These are phyloP conservation scores for Pseudogymnoascus sp. DNA, from an alignment of 2,329 filamentous ascomycete species.

Conservation along the genomic window DNA sequence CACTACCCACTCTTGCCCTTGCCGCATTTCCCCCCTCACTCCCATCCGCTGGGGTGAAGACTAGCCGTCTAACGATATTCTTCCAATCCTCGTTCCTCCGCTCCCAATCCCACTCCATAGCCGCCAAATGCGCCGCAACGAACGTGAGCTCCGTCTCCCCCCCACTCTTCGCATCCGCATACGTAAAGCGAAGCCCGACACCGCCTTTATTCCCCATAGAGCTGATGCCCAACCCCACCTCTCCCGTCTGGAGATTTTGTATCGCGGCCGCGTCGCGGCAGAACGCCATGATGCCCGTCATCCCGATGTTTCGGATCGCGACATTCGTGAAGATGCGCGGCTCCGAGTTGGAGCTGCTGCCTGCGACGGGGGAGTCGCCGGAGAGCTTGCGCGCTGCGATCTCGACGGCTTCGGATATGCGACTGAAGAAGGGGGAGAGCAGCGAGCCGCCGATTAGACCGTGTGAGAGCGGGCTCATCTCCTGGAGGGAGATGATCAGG, in stretches of 20 bases:
- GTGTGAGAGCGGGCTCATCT: constrained; percentile 77
- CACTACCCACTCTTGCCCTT: constrained; percentile 21
- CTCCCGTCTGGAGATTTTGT: constrained; percentile 63
- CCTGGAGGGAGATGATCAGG: constrained; percentile 68
- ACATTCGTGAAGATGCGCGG: constrained; percentile 60
- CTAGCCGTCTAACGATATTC: constrained; percentile 68
- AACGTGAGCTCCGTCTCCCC: constrained; percentile 65
- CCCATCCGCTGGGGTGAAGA: constrained; percentile 53
- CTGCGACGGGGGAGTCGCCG: constrained; percentile 20
- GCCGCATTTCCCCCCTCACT: constrained; percentile 19
- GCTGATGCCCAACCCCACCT: constrained; percentile 74
- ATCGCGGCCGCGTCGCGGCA: constrained; percentile 57
- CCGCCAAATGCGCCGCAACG: constrained; percentile 78
- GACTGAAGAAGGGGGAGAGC: constrained; percentile 66
- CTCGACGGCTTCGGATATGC: constrained; percentile 64
- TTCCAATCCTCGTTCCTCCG: constrained; percentile 84
- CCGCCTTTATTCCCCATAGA: constrained; percentile 97
- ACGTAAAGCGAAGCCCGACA: constrained; percentile 67
- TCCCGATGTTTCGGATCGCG: constrained; percentile 67
- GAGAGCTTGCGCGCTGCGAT: constrained; percentile 46
- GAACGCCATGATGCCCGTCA: constrained; percentile 86
- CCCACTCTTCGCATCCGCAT: constrained; percentile 34
- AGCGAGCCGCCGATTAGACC: constrained; percentile 81
- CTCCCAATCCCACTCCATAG: constrained; percentile 72
- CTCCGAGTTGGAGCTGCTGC: constrained; percentile 14